Conservation (phyloP, 257 asterid genomes). For the Solanum medicagineum region DNA sequence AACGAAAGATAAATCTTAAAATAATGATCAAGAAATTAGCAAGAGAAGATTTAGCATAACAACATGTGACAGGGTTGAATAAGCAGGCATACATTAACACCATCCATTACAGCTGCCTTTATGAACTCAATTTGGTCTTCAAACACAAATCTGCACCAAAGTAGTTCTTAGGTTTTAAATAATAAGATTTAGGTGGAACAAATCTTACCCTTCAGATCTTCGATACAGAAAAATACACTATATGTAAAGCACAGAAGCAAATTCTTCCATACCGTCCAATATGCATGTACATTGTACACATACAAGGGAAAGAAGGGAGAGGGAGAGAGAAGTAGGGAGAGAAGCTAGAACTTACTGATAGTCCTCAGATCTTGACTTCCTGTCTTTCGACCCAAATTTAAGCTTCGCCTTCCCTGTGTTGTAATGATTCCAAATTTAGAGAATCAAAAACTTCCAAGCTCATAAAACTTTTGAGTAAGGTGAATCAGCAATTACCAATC, state of each 20-base stretch:
- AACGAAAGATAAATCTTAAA: slow-evolving; percentile 2
- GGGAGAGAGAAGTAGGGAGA: neutral
- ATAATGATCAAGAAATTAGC: neutral
- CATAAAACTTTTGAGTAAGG: neutral
- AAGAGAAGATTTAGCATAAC: neutral
- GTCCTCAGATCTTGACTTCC: slow-evolving; percentile 45
- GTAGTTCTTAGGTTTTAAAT: neutral
- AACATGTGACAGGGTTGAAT: neutral
- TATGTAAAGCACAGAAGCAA: neutral
- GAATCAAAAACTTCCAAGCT: neutral
- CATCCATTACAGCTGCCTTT: slow-evolving; percentile 73
- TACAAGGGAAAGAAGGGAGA: neutral
- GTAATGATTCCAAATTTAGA: slow-evolving; percentile 8
- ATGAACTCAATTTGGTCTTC: slow-evolving; percentile 95
- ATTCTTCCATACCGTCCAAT: neutral
- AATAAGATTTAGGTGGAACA: neutral
- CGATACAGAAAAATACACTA: neutral
- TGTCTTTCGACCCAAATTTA: slow-evolving; percentile 68
- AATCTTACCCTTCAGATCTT: neutral
- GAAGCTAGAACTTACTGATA: slow-evolving; percentile 55
- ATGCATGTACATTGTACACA: neutral
- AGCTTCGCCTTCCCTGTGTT: slow-evolving; percentile 80
- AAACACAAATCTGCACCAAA: slow-evolving; percentile 59
- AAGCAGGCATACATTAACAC: slow-evolving; percentile 50
- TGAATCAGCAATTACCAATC: slow-evolving; percentile 38